Percentiles rank a stretch among this genome's conserved stretches.
Conservation (phyloP, 1,139 yeast species). For the Suhomyces chickasaworum region DNA sequence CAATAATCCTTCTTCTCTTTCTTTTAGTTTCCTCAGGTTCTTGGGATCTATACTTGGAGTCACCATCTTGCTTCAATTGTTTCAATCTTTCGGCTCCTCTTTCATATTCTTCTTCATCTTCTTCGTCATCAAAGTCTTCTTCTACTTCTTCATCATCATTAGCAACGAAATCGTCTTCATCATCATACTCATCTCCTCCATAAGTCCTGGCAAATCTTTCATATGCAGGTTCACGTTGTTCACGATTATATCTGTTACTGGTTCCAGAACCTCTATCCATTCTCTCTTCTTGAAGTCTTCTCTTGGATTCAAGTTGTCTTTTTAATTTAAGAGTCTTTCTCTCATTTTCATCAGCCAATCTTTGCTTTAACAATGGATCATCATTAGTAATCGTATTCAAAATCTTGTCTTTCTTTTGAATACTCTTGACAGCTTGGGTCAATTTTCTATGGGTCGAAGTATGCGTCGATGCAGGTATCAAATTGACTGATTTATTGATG, state of each 20-base stretch:
- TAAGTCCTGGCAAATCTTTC: constrained; percentile 44
- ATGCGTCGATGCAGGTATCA: constrained; percentile 85
- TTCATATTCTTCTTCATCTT: constrained; percentile 60
- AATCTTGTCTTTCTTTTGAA: constrained; percentile 62
- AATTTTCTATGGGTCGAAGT: constrained; percentile 80
- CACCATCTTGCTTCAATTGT: constrained; percentile 60
- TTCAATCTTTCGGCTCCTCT: constrained; percentile 65
- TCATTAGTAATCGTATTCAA: constrained; percentile 68
- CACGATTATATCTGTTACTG: constrained; percentile 20
- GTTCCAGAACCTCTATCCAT: constrained; percentile 35
- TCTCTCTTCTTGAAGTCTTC: constrained; percentile 50
- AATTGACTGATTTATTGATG: constrained; percentile 60
- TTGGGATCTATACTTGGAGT: constrained; percentile 47
- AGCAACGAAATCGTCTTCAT: constrained; percentile 48
- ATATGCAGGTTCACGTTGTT: constrained; percentile 39
- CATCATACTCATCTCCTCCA: constrained; percentile 49
- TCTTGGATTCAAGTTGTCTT: constrained; percentile 62
- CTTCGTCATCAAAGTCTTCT: constrained; percentile 56
- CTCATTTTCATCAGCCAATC: constrained; percentile 79
- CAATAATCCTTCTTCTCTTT: constrained; percentile 56
- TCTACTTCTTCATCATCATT: constrained; percentile 53
- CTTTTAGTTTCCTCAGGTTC: constrained; percentile 34
- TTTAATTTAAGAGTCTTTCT: constrained; percentile 68
- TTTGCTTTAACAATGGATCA: constrained; percentile 86
- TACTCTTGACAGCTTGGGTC: constrained; percentile 73